These are phyloP conservation scores for Thermothelomyces thermophilus DNA, from an alignment of 2,329 filamentous ascomycete genomes.

Conservation along the genomic window DNA sequence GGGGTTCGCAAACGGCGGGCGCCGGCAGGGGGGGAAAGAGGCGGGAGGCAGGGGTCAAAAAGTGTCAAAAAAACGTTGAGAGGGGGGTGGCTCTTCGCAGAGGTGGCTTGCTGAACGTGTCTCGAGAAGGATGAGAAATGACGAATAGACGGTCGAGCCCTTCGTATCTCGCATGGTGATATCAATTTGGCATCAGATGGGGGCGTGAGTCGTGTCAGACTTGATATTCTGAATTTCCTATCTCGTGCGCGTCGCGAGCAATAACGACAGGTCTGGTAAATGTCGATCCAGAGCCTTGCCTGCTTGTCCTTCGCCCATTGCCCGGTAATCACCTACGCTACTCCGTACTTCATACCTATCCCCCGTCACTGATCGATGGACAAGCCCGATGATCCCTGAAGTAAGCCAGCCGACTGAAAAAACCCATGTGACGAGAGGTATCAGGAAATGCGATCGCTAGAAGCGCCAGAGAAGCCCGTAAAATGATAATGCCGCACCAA, in stretches of 20 bases:
- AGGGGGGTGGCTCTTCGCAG: too few relatives aligned
- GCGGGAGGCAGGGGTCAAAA: neutral
- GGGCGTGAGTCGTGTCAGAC: neutral
- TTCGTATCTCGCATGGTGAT: constrained; percentile 11
- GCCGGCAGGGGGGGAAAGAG: neutral
- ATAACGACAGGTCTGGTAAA: neutral
- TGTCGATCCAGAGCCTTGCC: constrained; percentile 3
- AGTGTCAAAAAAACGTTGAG: too few relatives aligned
- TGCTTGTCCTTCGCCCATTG: neutral
- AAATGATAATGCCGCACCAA: neutral
- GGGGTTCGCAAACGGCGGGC: neutral
- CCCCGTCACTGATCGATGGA: neutral
- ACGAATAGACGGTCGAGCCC: constrained; percentile 1
- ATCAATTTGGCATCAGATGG: neutral
- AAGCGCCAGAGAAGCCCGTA: neutral
- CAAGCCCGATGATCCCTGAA: neutral
- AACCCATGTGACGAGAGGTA: constrained; percentile 2
- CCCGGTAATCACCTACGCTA: constrained; percentile 2
- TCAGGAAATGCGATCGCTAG: constrained; percentile 3
- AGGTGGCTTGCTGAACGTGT: neutral
- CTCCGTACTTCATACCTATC: too few relatives aligned
- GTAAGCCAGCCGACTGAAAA: neutral
- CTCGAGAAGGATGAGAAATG: neutral
- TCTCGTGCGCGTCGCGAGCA: neutral
- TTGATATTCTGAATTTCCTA: neutral